Conservation (phyloP, 805 yeast species). For the Wickerhamomyces chaumierensis region DNA sequence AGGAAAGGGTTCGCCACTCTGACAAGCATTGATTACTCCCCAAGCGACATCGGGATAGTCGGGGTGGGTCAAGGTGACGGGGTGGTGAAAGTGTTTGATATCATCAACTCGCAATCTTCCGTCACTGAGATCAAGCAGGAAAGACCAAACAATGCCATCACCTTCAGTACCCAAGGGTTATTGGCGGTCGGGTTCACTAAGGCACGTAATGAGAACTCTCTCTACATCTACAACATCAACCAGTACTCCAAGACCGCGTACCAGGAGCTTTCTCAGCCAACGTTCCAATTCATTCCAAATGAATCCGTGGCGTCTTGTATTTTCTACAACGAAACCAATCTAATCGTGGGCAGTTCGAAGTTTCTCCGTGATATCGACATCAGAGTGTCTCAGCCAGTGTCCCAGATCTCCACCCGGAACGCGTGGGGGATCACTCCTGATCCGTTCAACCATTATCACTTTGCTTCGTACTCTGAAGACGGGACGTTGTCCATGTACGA, state of each 20-base stretch:
- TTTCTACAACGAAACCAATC: conserved; percentile 50
- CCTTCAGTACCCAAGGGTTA: conserved; percentile 54
- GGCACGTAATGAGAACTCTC: conserved; percentile 43
- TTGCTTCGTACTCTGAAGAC: conserved; percentile 72
- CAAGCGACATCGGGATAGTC: conserved; percentile 40
- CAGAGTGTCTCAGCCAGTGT: conserved; percentile 50
- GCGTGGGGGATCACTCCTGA: conserved; percentile 59
- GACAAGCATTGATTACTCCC: conserved; percentile 56
- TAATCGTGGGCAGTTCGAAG: conserved; percentile 70
- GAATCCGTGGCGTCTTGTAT: conserved; percentile 64
- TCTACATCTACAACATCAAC: conserved; percentile 72
- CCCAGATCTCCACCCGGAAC: conserved; percentile 67
- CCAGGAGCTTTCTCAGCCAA: conserved; percentile 42
- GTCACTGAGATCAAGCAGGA: conserved; percentile 24
- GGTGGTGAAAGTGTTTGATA: conserved; percentile 48
- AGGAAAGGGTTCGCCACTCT: conserved; percentile 58
- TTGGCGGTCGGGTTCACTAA: conserved; percentile 75
- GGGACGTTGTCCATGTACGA: conserved; percentile 83
- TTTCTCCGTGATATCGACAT: conserved; percentile 69
- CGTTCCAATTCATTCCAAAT: conserved; percentile 49
- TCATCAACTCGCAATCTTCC: conserved; percentile 24
- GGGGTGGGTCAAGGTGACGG: conserved; percentile 76
- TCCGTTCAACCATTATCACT: conserved; percentile 53
- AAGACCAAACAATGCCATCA: conserved; percentile 64
- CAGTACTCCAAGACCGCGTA: conserved; percentile 39